These are phyloP conservation scores for peach (Prunus persica) DNA, from an alignment of 306 rosid species.

Conservation along the genomic window Prunus_persica_NCBIv2 NC_034009.1:31073501-31074000, in stretches of 20 bases:
- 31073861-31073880: not conserved
- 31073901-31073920: not conserved
- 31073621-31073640: conserved; percentile 94
- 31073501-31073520: conserved; percentile 74
- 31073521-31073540: conserved; percentile 94
- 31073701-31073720: conserved; percentile 2
- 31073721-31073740: conserved; percentile 8
- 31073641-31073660: conserved; percentile 31
- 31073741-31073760: not conserved
- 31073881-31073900: not conserved
- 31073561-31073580: conserved; percentile 97
- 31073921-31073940: not conserved
- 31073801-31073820: not conserved
- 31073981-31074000: not conserved
- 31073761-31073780: not conserved
- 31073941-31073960: not conserved
- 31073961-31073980: not conserved
- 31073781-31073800: not conserved
- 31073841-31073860: not conserved
- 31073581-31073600: conserved; percentile 73
- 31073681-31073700: not conserved
- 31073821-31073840: not conserved
- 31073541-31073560: conserved; percentile 88
- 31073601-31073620: conserved; percentile 83
- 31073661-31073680: not conserved